phyloP scores from a whole-genome alignment of 164 flowering plant species.

The Kalanchoe fedtschenkoi region DNA sequence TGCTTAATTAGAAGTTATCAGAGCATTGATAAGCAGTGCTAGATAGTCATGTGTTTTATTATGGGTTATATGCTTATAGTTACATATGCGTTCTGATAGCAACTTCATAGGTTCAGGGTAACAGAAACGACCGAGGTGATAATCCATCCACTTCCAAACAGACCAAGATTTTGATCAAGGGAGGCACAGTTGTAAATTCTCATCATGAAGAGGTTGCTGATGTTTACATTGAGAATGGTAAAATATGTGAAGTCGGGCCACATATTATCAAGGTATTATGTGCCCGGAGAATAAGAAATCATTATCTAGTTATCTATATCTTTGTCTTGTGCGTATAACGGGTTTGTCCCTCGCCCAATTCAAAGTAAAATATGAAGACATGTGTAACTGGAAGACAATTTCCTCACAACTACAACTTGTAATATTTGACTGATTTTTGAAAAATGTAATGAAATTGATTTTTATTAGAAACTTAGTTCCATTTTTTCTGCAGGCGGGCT shows the following conservation, averaged over 20 bases:
- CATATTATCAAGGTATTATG: constrained; percentile 47
- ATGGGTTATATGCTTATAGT: not conserved
- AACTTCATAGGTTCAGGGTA: constrained; percentile 15
- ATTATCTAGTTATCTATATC: not conserved
- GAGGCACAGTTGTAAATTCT: constrained; percentile 95
- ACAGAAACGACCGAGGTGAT: constrained; percentile 35
- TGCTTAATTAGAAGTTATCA: not conserved
- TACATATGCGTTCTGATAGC: not conserved
- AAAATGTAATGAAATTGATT: not conserved
- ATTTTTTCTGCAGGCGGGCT: constrained; percentile 38
- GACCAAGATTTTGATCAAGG: constrained; percentile 73
- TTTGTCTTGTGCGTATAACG: not conserved
- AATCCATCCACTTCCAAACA: constrained; percentile 18
- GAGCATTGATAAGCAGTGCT: not conserved
- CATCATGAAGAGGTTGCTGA: constrained; percentile 76
- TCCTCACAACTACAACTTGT: too few relatives aligned
- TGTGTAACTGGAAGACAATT: too few relatives aligned
- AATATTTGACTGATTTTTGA: not conserved
- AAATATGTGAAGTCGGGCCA: constrained; percentile 56
- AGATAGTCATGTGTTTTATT: not conserved
- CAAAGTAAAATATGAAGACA: not conserved
- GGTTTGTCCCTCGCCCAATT: not conserved
- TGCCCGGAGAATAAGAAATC: not conserved
- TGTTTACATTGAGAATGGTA: constrained; percentile 91
- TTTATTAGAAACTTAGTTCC: not conserved